Conservation (phyloP, 2,329 filamentous ascomycete species). For the Aspergillus clavatus region DNA sequence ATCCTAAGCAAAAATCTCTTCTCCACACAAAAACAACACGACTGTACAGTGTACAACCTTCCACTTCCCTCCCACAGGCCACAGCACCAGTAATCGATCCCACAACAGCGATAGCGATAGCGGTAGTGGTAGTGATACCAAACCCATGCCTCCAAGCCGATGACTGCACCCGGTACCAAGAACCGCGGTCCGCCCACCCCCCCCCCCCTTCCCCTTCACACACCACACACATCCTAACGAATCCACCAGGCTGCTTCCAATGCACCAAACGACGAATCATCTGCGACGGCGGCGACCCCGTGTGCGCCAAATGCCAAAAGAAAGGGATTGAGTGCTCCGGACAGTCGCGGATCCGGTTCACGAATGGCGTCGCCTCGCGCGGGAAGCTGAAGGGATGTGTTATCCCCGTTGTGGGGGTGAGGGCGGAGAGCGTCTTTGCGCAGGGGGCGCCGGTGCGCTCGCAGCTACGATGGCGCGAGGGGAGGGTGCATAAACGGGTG, state of each 20-base stretch:
- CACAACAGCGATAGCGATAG: too few relatives aligned
- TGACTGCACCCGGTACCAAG: not conserved
- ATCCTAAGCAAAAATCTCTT: too few relatives aligned
- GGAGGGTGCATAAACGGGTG: slow-evolving; percentile 12
- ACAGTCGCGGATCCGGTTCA: slow-evolving; percentile 26
- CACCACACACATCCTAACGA: too few relatives aligned
- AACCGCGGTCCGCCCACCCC: not conserved
- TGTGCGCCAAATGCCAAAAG: slow-evolving; percentile 30
- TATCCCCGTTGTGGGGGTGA: slow-evolving; percentile 6
- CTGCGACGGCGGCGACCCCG: slow-evolving; percentile 31
- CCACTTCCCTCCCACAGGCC: too few relatives aligned
- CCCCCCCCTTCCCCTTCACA: not conserved
- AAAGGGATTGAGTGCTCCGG: slow-evolving; percentile 31
- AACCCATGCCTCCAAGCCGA: not conserved
- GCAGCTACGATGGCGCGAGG: not conserved
- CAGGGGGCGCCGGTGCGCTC: not conserved
- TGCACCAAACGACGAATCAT: slow-evolving; percentile 35
- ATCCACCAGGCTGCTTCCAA: slow-evolving; percentile 30
- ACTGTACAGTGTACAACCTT: too few relatives aligned
- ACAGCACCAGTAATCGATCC: too few relatives aligned
- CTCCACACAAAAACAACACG: too few relatives aligned
- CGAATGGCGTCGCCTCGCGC: slow-evolving; percentile 16
- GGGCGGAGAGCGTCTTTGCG: not conserved
- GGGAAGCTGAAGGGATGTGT: slow-evolving; percentile 15
- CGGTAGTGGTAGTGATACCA: too few relatives aligned